Evolutionary conservation across 2,329 filamentous ascomycete species (phyloP), one percentile per base, ranked within the genome.

Genomic region (Botrytis aclada): DNA sequence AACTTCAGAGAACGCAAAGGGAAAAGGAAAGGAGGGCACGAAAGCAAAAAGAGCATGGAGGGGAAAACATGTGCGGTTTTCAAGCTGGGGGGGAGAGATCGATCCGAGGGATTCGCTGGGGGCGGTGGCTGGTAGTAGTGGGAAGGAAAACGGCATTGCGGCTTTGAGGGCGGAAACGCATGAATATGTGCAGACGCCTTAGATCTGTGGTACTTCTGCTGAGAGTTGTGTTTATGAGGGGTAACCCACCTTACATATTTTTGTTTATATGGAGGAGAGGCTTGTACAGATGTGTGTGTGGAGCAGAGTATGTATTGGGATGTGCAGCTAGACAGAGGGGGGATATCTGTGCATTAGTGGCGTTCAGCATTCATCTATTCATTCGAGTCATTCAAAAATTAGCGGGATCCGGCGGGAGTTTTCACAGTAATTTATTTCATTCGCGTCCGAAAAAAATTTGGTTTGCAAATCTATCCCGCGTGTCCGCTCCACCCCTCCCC

Each of bases 171-270:
- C 63, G n/a, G 65, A 70, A 29, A 56, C 41, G 25, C 51, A 60
- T 29, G 71, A 47, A 37, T 60, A 70, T 54, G 71, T 69, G 9
- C 63, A 72, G 54, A 72, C 63, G 41, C 63, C 70, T 51, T 71
- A 51, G 66, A n/a, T 29, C 2, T 39, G 22, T 45, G 10, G 12
- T 1, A 9, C 18, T 29, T 39, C 10, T 14, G 16, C 25, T 5
- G 60, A 62, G 7, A n/a, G 10, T 66, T 20, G 25, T 18, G 37
- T 66, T 29, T 54, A 29, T 12, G 37, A 39, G 25, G 32, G 64
- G 25, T 25, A 39, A 10, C n/a, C 39, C 62, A 64, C 51, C n/a
- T 56, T 16, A 29, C 6, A 29, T 29, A 29, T 29, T 18, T 18
- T 32, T 56, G 51, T 56, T 18, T 29, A 29, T 56, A 56, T 56